Base-by-base conservation (phyloP, 495 filamentous ascomycete genomes). In the Penicillium samsonianum region DNA sequence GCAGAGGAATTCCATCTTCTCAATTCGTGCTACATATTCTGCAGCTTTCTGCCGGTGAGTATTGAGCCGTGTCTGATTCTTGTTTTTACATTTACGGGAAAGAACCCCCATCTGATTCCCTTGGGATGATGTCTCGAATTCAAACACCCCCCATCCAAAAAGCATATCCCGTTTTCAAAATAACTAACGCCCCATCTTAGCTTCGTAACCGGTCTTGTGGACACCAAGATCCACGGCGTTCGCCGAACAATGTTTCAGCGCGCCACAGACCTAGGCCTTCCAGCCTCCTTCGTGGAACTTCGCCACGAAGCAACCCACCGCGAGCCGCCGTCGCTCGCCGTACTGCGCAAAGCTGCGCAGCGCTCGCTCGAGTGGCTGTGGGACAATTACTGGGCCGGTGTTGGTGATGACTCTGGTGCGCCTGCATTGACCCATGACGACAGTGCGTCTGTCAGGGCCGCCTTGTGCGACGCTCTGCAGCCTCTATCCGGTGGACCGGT, bases 241-340 rank as follows among this genome's bases (percentile, higher is more conserved):
- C 84, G 84, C 55, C 79, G 84, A 65, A 87, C 86, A 65, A 96
- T 97, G 92, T 92, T 91, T 68, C 79, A 84, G 30, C 79, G 92
- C 11, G 92, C 92, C 2, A 80, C 83, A 62, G 84, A 84, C 50
- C 79, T 94, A 17, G 88, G 86, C 0, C 77, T 97, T 20, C 91
- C 92, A 5, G 84, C 86, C 8, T 85, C 88, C 0, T 94, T 96
- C 69, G 92, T 97, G 35, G 92, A 96, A 73, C 76, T 96, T 50
- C 80, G 93, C 17, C 93, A 98, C 65, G 87, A 94, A 68, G 89
- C 89, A 31, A 94, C 91, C 37, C 93, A 98, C 70, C 88, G 91
- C 60, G 88, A 91, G 63, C 73, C 96, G 52, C 92, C 93, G 1
- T 83, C 84, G 1, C 73, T 97, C 50, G 73, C 80, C 7, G 82